phyloP scores from a whole-genome alignment of 1,284 basidiomycete species.

The Irpex sp. region DNA sequence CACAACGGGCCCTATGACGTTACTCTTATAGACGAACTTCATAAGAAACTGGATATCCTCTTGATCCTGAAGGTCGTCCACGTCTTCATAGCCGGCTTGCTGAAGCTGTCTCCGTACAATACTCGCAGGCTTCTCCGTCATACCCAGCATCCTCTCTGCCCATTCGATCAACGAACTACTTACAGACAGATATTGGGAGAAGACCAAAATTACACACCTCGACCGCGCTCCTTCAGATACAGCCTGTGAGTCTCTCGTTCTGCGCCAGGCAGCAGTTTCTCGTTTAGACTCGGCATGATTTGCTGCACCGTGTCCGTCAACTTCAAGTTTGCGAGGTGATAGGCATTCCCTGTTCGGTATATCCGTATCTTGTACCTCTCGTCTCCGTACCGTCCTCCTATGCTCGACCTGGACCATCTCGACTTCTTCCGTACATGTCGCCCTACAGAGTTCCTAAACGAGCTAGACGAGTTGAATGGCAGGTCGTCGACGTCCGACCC shows the following conservation, averaged over 20 bases:
- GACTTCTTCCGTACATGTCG: conserved; percentile 9
- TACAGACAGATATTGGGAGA: not conserved
- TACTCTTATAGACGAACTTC: conserved; percentile 84
- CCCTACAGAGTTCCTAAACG: conserved; percentile 5
- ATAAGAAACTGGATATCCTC: conserved; percentile 86
- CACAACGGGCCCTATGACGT: conserved; percentile 64
- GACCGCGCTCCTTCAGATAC: conserved; percentile 80
- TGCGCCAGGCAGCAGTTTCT: conserved; percentile 48
- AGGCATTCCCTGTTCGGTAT: conserved; percentile 74
- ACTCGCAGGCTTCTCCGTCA: conserved; percentile 82
- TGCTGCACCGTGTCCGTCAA: conserved; percentile 70
- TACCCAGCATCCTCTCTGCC: conserved; percentile 77
- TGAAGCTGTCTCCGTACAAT: conserved; percentile 84
- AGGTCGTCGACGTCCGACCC: conserved; percentile 39
- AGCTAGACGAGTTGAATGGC: conserved; percentile 8
- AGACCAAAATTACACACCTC: conserved; percentile 50
- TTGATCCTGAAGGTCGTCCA: conserved; percentile 80
- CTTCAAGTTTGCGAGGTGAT: conserved; percentile 67
- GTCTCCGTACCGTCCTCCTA: conserved; percentile 8
- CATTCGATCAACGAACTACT: not conserved
- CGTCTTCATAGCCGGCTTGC: conserved; percentile 88
- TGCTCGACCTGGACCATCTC: conserved; percentile 14
- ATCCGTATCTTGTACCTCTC: conserved; percentile 60
- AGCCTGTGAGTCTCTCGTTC: conserved; percentile 66
- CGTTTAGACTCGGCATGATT: conserved; percentile 60